These are phyloP conservation scores for Symbiotaphrina buchneri DNA, from an alignment of 495 filamentous ascomycete species.

Conservation along the genomic window DNA sequence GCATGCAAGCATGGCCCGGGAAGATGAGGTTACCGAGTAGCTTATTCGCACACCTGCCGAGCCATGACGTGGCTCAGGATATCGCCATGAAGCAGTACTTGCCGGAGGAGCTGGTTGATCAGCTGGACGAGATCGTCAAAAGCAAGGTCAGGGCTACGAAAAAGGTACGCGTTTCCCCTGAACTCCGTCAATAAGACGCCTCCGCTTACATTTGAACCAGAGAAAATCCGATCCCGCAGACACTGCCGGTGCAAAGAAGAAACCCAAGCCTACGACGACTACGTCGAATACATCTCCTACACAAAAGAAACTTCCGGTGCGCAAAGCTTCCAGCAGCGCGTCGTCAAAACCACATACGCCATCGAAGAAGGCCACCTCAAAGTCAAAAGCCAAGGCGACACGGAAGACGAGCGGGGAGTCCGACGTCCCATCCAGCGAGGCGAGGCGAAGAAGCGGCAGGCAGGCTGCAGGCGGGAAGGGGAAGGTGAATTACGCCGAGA, in stretches of 20 bases:
- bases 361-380: conserved; percentile 5
- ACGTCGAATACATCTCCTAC: no score
- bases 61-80: conserved; percentile 56
- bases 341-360: conserved; percentile 2
- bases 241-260: conserved; percentile 17
- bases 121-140: conserved; percentile 42
- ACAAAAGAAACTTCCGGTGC: no score
- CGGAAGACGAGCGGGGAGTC: conserved; percentile 14
- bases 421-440: conserved; percentile 13
- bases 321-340: no score
- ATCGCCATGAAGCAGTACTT: conserved; percentile 69
- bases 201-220: not conserved
- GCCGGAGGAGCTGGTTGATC: conserved; percentile 60
- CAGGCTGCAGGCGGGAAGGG: conserved; percentile 7
- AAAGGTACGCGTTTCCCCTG: conserved; percentile 1
- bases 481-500: conserved; percentile 31
- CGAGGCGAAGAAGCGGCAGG: conserved; percentile 18
- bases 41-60: conserved; percentile 51
- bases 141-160: conserved; percentile 3
- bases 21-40: conserved; percentile 61
- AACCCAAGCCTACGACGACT: conserved; percentile 1
- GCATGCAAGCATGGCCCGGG: conserved; percentile 56
- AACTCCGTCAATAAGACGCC: conserved; percentile 1
- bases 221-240: conserved; percentile 9
- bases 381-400: conserved; percentile 16